Conservation (phyloP, 495 filamentous ascomycete species). For the Penicillium bialowiezense region DNA sequence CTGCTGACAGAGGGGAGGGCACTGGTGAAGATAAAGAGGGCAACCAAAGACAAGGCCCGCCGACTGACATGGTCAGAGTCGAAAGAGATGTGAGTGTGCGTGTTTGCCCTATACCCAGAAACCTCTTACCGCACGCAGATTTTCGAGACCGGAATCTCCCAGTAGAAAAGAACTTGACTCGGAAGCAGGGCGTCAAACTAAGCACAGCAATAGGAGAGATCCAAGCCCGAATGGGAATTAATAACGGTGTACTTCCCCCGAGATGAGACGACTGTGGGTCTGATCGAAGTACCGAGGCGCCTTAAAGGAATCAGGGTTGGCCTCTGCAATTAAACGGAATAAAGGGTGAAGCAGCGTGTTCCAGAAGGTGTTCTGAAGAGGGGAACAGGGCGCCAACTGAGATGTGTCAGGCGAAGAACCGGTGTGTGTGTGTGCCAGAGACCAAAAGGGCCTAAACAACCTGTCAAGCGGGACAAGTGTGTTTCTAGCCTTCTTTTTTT, state of each 20-base stretch:
- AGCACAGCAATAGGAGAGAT: slow-evolving; percentile 3
- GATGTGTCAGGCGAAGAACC: slow-evolving; percentile 5
- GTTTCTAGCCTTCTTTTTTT: not conserved
- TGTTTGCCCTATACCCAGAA: not conserved
- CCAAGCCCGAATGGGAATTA: slow-evolving; percentile 12
- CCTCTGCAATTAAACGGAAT: slow-evolving; percentile 25
- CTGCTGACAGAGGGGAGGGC: slow-evolving; percentile 34
- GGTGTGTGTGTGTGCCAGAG: not conserved
- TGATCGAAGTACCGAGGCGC: slow-evolving; percentile 31
- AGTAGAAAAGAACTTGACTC: not conserved
- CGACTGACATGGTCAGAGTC: slow-evolving; percentile 41
- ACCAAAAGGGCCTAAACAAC: slow-evolving; percentile 3
- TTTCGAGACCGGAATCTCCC: not conserved
- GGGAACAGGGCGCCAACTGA: slow-evolving; percentile 1
- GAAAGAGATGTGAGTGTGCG: not conserved
- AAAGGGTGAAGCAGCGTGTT: slow-evolving; percentile 20
- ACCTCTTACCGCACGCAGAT: not conserved
- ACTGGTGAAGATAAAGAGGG: slow-evolving; percentile 37
- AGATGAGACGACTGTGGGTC: slow-evolving; percentile 36
- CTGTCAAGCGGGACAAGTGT: slow-evolving; percentile 5
- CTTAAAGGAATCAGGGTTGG: slow-evolving; percentile 29
- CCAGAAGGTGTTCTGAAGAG: not conserved
- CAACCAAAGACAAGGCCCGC: slow-evolving; percentile 43
- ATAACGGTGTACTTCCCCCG: slow-evolving; percentile 13
- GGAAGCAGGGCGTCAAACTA: not conserved